These are phyloP conservation scores for Globisporangium okanoganense DNA, from an alignment of 352 stramenopile species.

Conservation along the genomic window DNA sequence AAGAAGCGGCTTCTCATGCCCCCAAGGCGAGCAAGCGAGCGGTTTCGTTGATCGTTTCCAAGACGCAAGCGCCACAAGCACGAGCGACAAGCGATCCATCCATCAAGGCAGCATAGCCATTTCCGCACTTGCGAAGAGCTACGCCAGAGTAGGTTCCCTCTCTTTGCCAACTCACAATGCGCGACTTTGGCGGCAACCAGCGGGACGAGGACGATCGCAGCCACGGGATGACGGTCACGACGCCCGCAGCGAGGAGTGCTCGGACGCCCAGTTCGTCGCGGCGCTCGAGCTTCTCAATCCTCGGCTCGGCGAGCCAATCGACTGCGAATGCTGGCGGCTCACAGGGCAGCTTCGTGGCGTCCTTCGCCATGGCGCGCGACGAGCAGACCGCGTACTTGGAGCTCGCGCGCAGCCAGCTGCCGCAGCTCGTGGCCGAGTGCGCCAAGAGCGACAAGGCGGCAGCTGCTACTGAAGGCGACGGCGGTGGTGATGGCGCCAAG, in stretches of 20 bases:
- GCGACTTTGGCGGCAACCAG: neutral
- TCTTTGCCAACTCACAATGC: neutral
- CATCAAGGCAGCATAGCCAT: neutral
- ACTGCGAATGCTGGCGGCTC: neutral
- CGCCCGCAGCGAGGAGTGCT: neutral
- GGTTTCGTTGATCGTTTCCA: no score
- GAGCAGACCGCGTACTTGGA: constrained; percentile 31
- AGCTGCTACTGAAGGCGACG: neutral
- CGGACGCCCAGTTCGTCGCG: neutral
- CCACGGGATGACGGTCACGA: neutral
- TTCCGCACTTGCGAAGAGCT: neutral
- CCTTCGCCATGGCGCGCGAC: constrained; percentile 45
- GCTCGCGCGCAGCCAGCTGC: constrained; percentile 21
- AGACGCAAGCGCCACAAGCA: no score
- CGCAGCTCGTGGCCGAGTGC: constrained; percentile 32
- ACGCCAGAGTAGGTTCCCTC: neutral
- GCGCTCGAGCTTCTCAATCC: constrained; percentile 1
- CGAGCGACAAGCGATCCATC: no score
- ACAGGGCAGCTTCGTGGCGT: constrained; percentile 44
- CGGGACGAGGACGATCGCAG: constrained; percentile 9
- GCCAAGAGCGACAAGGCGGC: constrained; percentile 8
- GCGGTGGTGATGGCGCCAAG: neutral
- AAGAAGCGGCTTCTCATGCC: no score
- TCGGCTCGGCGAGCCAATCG: neutral
- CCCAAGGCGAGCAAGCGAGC: no score